phyloP scores from a whole-genome alignment of 176 grass and related monocot species.

The Hyparrhenia diplandra region DNA sequence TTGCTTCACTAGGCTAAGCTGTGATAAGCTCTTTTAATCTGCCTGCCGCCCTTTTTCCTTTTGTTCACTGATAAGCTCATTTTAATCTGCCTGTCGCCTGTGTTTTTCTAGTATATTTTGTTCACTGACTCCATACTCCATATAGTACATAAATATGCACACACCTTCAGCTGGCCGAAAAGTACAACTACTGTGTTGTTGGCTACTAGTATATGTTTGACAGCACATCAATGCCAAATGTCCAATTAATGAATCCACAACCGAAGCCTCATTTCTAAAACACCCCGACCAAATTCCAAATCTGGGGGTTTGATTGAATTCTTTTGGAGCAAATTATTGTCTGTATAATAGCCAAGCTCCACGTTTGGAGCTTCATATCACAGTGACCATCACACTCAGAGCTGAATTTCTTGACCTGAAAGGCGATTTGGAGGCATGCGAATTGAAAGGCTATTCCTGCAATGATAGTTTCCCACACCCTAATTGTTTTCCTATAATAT shows the following conservation, averaged over 20 bases:
- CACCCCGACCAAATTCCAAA: neutral
- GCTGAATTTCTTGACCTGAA: constrained; percentile 14
- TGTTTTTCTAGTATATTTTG: neutral
- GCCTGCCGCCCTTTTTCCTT: too few species aligned
- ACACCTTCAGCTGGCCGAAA: neutral
- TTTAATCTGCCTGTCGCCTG: constrained; percentile 5
- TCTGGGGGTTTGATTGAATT: neutral
- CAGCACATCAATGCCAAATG: neutral
- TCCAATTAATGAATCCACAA: neutral
- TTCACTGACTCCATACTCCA: constrained; percentile 4
- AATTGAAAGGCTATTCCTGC: neutral
- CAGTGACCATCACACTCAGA: too few species aligned
- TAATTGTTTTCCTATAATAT: neutral
- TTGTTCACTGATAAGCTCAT: neutral
- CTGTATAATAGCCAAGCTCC: neutral
- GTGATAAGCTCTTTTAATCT: too few species aligned
- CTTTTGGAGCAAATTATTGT: neutral
- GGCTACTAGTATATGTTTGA: neutral
- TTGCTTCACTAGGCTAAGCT: neutral
- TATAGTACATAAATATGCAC: neutral
- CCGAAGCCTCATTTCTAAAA: too few species aligned
- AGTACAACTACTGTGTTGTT: neutral
- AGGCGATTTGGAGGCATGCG: neutral
- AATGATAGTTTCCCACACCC: neutral
- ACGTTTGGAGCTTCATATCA: neutral